Conservation (phyloP, 2,329 filamentous ascomycete species). For the Fusarium caatingaense region DNA sequence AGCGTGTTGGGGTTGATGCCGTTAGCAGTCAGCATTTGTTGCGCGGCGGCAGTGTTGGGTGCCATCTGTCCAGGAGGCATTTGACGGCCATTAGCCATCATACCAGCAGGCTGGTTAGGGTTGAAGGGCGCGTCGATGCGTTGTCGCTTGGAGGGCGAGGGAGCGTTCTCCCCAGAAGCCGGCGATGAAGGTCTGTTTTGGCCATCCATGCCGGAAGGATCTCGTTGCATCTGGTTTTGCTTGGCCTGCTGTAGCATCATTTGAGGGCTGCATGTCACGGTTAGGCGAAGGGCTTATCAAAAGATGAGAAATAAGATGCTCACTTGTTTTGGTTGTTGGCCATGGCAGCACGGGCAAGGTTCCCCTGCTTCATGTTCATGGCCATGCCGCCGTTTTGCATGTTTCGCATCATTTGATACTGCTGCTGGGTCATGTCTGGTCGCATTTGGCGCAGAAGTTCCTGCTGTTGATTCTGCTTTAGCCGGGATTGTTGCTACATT, state of each 20-base stretch:
- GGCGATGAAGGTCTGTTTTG: slow-evolving; percentile 85
- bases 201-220: slow-evolving; percentile 87
- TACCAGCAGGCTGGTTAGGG: slow-evolving; percentile 70
- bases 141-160: slow-evolving; percentile 90
- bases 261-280: slow-evolving; percentile 64
- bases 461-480: slow-evolving; percentile 81
- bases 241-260: slow-evolving; percentile 79
- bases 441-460: slow-evolving; percentile 81
- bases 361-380: slow-evolving; percentile 68
- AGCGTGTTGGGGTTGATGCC: slow-evolving; percentile 81
- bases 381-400: slow-evolving; percentile 71
- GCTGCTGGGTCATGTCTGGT: slow-evolving; percentile 67
- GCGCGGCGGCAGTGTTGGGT: slow-evolving; percentile 62
- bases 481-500: slow-evolving; percentile 71
- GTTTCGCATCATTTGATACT: slow-evolving; percentile 73
- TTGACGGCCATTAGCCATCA: slow-evolving; percentile 80
- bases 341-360: slow-evolving; percentile 79
- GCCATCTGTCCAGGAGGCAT: slow-evolving; percentile 78
- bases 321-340: slow-evolving; percentile 81
- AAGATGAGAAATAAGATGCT: slow-evolving; percentile 48
- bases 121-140: slow-evolving; percentile 81
- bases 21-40: slow-evolving; percentile 72
- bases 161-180: slow-evolving; percentile 84
- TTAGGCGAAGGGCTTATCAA: slow-evolving; percentile 19
- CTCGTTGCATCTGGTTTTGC: slow-evolving; percentile 86